Conservation (phyloP, 805 yeast genomes). For the Helenozyma baotianmanensis region DNA sequence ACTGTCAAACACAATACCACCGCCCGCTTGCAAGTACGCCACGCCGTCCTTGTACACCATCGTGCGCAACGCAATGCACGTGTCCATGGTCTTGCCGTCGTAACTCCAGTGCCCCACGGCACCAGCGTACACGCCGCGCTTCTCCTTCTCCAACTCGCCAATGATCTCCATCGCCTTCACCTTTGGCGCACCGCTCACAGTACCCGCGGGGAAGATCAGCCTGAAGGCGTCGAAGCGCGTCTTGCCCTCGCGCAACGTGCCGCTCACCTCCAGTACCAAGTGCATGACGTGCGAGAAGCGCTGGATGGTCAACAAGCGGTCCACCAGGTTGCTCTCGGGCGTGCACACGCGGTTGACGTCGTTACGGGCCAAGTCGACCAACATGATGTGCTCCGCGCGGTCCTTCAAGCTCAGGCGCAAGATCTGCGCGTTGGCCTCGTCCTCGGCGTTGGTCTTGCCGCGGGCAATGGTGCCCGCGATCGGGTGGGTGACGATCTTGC, state of each 20-base stretch:
- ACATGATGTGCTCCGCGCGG: slow-evolving; percentile 97
- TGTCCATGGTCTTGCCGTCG: slow-evolving; percentile 92
- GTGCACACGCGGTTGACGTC: slow-evolving; percentile 94
- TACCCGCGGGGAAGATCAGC: slow-evolving; percentile 98
- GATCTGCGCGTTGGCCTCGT: slow-evolving; percentile 72
- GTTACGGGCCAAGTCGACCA: slow-evolving; percentile 95
- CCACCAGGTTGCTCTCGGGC: slow-evolving; percentile 80
- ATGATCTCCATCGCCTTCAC: slow-evolving; percentile 95
- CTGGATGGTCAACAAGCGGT: slow-evolving; percentile 82
- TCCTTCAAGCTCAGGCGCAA: slow-evolving; percentile 79
- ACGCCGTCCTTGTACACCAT: slow-evolving; percentile 90
- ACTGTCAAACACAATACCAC: slow-evolving; percentile 94
- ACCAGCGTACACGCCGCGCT: slow-evolving; percentile 96
- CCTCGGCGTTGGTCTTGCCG: slow-evolving; percentile 89
- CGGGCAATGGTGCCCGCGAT: slow-evolving; percentile 95
- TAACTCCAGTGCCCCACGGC: slow-evolving; percentile 99
- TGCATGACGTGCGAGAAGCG: slow-evolving; percentile 97
- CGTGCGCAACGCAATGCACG: slow-evolving; percentile 95
- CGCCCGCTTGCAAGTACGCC: slow-evolving; percentile 97
- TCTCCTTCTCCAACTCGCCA: slow-evolving; percentile 83
- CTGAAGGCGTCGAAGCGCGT: slow-evolving; percentile 95
- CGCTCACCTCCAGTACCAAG: slow-evolving; percentile 90
- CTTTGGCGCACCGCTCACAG: slow-evolving; percentile 98
- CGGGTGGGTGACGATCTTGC: slow-evolving; percentile 87
- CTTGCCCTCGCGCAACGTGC: slow-evolving; percentile 76